Evolutionary conservation across 2,329 filamentous ascomycete species (phyloP), one percentile per base, ranked within the genome.

Genomic region (Malbranchea zuffiana): DNA sequence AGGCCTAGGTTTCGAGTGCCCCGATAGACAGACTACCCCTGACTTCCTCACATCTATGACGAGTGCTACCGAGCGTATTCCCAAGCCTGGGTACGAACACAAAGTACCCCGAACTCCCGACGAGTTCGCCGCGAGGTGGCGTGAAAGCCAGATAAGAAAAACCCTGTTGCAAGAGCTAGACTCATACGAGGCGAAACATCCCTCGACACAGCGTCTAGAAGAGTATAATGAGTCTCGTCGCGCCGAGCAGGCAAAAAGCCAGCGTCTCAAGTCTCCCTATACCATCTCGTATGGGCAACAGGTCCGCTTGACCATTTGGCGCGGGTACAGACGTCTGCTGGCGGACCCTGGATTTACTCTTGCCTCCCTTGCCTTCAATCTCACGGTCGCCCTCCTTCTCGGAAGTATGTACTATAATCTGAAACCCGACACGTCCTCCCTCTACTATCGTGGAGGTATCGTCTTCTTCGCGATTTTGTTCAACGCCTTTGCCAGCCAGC

Each of bases 381-480:
- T n/a, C n/a, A n/a, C n/a, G n/a, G n/a, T n/a, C n/a, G n/a, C n/a
- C n/a, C n/a, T n/a, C n/a, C 80, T 93, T 52, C 74, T 93, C 42
- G 68, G 80, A 35, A 80, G 77, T 46, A 78, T 93, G 48, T 93
- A 90, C 62, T 93, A 74, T 67, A 80, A 92, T 55, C 61, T 92
- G 21, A 55, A 71, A 17, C 51, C 66, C 0, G 68, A 65, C 10
- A 80, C 83, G 0, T 53, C 59, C n/a, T 84, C 78, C 51, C 90
- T 93, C 67, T 90, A 78, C 64, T 71, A 75, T 50, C 77, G 84
- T 43, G 82, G 81, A 46, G 78, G 82, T 30, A 68, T 92, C 15
- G 66, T 94, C 35, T 94, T 92, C 73, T 90, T 92, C 54, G 82
- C 83, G 47, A 77, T 86, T 51, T 67, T 94, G 43, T 78, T 90